Evolutionary conservation across 164 flowering plant genomes (phyloP).

Genomic region (Warburgia ugandensis): DNA sequence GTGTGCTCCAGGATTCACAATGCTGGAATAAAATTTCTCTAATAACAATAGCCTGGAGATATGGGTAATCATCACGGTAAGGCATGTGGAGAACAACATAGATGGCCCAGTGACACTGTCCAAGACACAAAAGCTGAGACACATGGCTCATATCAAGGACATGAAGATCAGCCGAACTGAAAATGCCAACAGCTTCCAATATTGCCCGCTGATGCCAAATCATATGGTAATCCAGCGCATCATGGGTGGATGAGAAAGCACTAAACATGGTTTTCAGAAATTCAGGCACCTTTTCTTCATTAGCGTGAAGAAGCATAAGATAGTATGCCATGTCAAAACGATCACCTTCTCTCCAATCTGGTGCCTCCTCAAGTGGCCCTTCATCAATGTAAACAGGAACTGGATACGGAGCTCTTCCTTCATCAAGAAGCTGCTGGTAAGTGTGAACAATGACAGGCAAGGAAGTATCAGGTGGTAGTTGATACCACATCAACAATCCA

Average conservation of each 20-base stretch:
- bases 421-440: conserved; percentile 63
- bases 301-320: conserved; percentile 90
- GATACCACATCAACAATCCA: conserved; percentile 94
- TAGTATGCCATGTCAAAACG: conserved; percentile 79
- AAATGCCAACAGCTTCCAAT: conserved; percentile 83
- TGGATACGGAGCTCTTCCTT: conserved; percentile 75
- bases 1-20: conserved; percentile 82
- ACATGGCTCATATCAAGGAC: conserved; percentile 88
- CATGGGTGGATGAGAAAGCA: conserved; percentile 86
- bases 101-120: conserved; percentile 96
- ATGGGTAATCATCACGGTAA: conserved; percentile 59
- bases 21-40: conserved; percentile 91
- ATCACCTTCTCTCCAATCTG: conserved; percentile 26
- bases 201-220: conserved; percentile 97
- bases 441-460: conserved; percentile 49
- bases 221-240: conserved; percentile 97
- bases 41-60: conserved; percentile 61
- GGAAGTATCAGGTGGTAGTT: conserved; percentile 62
- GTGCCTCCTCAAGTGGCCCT: conserved; percentile 42
- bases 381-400: conserved; percentile 83
- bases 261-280: conserved; percentile 82
- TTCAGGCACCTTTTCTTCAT: conserved; percentile 37
- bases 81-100: conserved; percentile 97
- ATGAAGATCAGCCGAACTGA: conserved; percentile 74
- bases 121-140: conserved; percentile 73